Evolutionary conservation across 768 basidiomycete species (phyloP), one percentile per base, ranked within the genome.

Genomic region (Leccinum subgranulosum): DNA sequence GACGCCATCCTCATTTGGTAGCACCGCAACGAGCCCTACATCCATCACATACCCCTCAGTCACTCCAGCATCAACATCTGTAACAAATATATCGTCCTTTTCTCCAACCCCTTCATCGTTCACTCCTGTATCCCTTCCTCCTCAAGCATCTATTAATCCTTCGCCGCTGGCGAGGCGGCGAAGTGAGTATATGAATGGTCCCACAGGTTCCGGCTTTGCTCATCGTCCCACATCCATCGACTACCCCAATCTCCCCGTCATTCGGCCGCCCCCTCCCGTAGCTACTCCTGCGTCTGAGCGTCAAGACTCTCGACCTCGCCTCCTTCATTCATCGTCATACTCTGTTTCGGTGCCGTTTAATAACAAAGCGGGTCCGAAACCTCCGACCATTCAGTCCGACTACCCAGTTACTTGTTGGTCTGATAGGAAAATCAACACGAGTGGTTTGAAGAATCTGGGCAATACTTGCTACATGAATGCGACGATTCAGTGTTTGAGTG

Each of bases 391-490:
- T 60, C 73, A 74, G 28, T 86, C 84, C n/a, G 85, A 88, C 48
- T 94, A 90, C 68, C 88, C 90, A 4, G 86, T 93, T 21, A 79
- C 79, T 6, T 95, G 90, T 71, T 98, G 94, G 94, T 73, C 80
- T 14, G 91, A 94, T 68, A 77, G 84, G 41, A 83, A 87, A 59
- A 85, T 94, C 54, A 88, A 87, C 23, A 85, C 85, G 19, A 85
- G 87, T 0, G 96, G 96, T 4, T 72, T 99, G 69, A 95, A 95
- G 82, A 99, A 99, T 70, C 69, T 98, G 59, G 88, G 90, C 17
- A 98, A 98, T 71, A 99, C 97, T 8, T 99, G 97, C 72, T 99
- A 98, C 69, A 98, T 98, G 94, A 98, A 98, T 71, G 92, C 97
- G 29, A 94, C 94, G 6, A 84, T 99, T 15, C 97, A 99, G 73